Base-by-base conservation (phyloP, 2,329 filamentous ascomycete genomes). In the Apiospora koreana region DNA sequence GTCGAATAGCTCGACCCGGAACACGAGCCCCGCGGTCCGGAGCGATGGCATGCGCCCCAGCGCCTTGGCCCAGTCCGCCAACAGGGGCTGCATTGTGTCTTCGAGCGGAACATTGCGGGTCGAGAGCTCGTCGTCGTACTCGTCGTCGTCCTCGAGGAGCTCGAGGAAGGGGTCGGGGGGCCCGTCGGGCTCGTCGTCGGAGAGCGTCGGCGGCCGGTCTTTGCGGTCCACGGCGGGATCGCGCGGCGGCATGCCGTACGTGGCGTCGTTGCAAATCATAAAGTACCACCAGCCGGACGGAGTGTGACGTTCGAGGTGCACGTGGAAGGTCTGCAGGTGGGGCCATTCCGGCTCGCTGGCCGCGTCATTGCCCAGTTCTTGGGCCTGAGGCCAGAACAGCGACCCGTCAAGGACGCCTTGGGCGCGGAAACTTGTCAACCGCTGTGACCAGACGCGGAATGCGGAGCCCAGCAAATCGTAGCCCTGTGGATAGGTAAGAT, bases 201-300 rank as follows among this genome's bases (percentile, higher is more conserved):
- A 31, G 28, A 65, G 64, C 46, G 43, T 10, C 2, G 68, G 50
- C 21, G 68, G 68, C 54, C 45, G 68, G 43, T 65, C 68, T 21
- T 69, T 21, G n/a, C 42, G 62, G 14, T 43, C 41, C 41, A 43
- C 41, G 41, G 41, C 41, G 41, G 41, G 41, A 3, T 43, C 41
- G 9, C 38, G 38, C 38, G 38, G 38, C 9, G 38, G 38, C 14
- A 8, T 8, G 38, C 38, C 38, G 9, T 41, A 41, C 14, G 38
- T 41, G 2, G 38, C 2, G 38, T 41, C 38, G 38, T 12, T 12
- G 9, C 14, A 8, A 12, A 12, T 8, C 38, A 41, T 65, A 21
- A 69, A 69, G 42, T 65, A 69, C 68, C 58, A 65, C 50, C 54
- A 65, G 14, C 68, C 68, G 18, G 68, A 65, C 41, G 58, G 68